phyloP scores from a whole-genome alignment of 2,329 filamentous ascomycete species.

The Venturia pyrina region DNA sequence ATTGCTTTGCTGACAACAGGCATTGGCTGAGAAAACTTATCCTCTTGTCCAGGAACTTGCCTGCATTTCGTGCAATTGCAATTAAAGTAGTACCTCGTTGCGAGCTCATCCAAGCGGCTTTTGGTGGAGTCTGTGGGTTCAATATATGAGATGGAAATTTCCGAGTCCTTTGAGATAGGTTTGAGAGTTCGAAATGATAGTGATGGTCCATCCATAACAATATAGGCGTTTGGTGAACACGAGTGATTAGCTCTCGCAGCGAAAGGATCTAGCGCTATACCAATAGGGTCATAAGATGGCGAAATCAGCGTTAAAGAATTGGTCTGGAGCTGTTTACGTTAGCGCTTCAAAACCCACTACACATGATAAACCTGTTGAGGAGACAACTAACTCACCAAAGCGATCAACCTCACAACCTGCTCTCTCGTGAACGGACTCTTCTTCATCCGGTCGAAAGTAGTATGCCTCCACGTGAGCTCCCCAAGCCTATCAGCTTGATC shows the following conservation, averaged over 20 bases:
- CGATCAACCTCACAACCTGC: background rate
- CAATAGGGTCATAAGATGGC: constrained; percentile 46
- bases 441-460: constrained; percentile 2
- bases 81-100: constrained; percentile 46
- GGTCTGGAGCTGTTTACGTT: constrained; percentile 19
- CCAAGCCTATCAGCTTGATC: background rate
- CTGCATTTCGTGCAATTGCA: constrained; percentile 46
- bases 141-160: constrained; percentile 53
- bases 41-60: constrained; percentile 25
- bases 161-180: constrained; percentile 43
- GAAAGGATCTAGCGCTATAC: constrained; percentile 47
- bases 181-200: constrained; percentile 42
- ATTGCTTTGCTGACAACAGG: constrained; percentile 21
- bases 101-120: constrained; percentile 43
- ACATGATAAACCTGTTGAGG: too few relatives aligned
- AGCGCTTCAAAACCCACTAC: too few relatives aligned
- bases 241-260: constrained; percentile 50
- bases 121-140: constrained; percentile 43
- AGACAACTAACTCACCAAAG: background rate
- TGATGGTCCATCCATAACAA: constrained; percentile 45
- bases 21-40: constrained; percentile 28
- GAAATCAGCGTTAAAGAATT: constrained; percentile 50
- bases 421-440: background rate
- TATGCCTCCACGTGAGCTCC: background rate
- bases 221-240: constrained; percentile 49